Conservation (phyloP, 2,329 filamentous ascomycete genomes). For the Hymenoscyphus albidus region DNA sequence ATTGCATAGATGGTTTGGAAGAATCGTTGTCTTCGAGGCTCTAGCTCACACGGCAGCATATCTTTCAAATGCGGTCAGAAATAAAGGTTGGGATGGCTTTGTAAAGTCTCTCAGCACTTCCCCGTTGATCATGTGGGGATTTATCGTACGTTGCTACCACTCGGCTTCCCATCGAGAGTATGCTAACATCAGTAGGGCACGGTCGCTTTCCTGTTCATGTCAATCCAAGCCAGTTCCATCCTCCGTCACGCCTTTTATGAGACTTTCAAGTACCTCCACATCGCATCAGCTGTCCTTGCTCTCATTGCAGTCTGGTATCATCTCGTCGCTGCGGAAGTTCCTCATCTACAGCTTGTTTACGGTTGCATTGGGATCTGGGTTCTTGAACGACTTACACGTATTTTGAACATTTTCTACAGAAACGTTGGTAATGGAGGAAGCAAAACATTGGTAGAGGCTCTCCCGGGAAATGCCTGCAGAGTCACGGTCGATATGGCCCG, state of each 20-base stretch:
- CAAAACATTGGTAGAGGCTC: slow-evolving; percentile 66
- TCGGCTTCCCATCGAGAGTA: background rate
- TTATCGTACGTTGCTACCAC: slow-evolving; percentile 50
- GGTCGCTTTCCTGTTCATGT: slow-evolving; percentile 57
- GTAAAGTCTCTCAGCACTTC: slow-evolving; percentile 36
- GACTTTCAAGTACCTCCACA: slow-evolving; percentile 70
- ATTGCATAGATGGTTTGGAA: slow-evolving; percentile 75
- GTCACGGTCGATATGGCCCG: slow-evolving; percentile 71
- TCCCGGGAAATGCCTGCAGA: slow-evolving; percentile 71
- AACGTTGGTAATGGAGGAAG: slow-evolving; percentile 66
- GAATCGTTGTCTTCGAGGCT: slow-evolving; percentile 68
- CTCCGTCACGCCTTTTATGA: slow-evolving; percentile 78
- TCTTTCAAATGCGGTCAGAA: slow-evolving; percentile 42
- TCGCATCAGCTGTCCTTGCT: slow-evolving; percentile 55
- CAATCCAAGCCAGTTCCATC: slow-evolving; percentile 66
- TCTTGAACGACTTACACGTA: slow-evolving; percentile 57
- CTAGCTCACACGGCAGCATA: slow-evolving; percentile 63
- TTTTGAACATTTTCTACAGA: slow-evolving; percentile 58
- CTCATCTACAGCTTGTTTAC: slow-evolving; percentile 57
- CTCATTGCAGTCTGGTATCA: slow-evolving; percentile 67
- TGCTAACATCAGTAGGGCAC: slow-evolving; percentile 44
- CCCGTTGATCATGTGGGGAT: slow-evolving; percentile 53
- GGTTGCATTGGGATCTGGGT: slow-evolving; percentile 64
- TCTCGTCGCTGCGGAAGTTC: slow-evolving; percentile 50
- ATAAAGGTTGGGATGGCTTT: slow-evolving; percentile 48